Evolutionary conservation across 345 rosid genomes (phyloP).

Genomic region (Gossypium herbaceum): DNA sequence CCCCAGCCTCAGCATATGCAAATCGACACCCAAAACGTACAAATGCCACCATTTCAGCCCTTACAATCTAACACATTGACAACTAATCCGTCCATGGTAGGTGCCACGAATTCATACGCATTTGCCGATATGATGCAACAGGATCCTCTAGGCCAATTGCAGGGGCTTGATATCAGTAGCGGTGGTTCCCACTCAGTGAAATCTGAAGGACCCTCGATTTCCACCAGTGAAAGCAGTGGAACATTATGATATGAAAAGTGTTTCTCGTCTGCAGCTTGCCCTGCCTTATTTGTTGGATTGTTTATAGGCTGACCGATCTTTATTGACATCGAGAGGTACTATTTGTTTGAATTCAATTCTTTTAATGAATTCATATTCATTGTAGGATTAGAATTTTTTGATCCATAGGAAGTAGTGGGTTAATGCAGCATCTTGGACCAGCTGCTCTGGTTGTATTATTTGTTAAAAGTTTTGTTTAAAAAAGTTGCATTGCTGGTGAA

Average conservation of each 20-base stretch:
- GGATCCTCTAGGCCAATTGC: slow-evolving; percentile 60
- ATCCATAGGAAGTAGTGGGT: slow-evolving; percentile 17
- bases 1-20: slow-evolving; percentile 39
- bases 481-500: neutral
- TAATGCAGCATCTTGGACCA: slow-evolving; percentile 14
- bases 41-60: slow-evolving; percentile 50
- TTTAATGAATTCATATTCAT: slow-evolving; percentile 15
- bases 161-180: slow-evolving; percentile 74
- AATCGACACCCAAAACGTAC: slow-evolving; percentile 35
- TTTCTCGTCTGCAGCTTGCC: slow-evolving; percentile 5
- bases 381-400: slow-evolving; percentile 22
- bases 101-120: slow-evolving; percentile 30
- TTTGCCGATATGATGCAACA: slow-evolving; percentile 29
- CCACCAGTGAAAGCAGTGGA: slow-evolving; percentile 23
- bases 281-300: slow-evolving; percentile 31
- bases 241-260: slow-evolving; percentile 25
- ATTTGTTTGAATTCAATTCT: slow-evolving; percentile 29
- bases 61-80: slow-evolving; percentile 40
- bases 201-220: slow-evolving; percentile 58
- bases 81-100: slow-evolving; percentile 34
- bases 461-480: neutral
- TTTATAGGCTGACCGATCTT: slow-evolving; percentile 50
- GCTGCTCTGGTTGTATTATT: slow-evolving; percentile 4
- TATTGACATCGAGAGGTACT: slow-evolving; percentile 25
- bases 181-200: slow-evolving; percentile 52